These are phyloP conservation scores for Arxiozyma slooffiae DNA, from an alignment of 1,139 yeast genomes.

Conservation along the genomic window DNA sequence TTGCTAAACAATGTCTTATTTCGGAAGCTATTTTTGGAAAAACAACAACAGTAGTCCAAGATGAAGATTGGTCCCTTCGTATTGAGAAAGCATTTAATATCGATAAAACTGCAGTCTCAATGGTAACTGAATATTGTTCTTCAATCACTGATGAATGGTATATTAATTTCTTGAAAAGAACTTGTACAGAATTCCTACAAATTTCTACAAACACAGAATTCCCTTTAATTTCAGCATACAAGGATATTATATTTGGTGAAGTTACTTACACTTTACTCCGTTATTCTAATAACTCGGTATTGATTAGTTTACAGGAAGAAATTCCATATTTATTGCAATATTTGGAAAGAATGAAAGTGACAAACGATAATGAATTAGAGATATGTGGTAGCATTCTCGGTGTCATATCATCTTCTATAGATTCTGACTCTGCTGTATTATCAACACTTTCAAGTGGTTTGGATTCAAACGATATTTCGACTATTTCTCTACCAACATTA, in stretches of 20 bases:
- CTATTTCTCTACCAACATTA: slow-evolving; percentile 24
- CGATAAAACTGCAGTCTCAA: slow-evolving; percentile 43
- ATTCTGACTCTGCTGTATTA: slow-evolving; percentile 20
- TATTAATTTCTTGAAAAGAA: slow-evolving; percentile 21
- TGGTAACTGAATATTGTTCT: slow-evolving; percentile 1
- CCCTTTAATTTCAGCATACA: slow-evolving; percentile 12
- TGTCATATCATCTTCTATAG: slow-evolving; percentile 39
- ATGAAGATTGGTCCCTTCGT: slow-evolving; percentile 67
- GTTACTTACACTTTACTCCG: slow-evolving; percentile 24
- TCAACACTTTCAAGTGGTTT: background rate
- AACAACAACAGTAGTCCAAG: slow-evolving; percentile 50
- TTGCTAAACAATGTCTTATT: slow-evolving; percentile 46
- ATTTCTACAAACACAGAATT: slow-evolving; percentile 13
- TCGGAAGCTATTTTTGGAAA: slow-evolving; percentile 50
- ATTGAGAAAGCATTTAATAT: slow-evolving; percentile 61
- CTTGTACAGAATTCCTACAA: slow-evolving; percentile 34
- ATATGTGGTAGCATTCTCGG: slow-evolving; percentile 38
- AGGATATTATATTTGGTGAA: slow-evolving; percentile 24
- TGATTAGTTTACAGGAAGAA: slow-evolving; percentile 15
- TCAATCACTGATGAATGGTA: slow-evolving; percentile 14
- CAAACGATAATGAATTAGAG: slow-evolving; percentile 19
- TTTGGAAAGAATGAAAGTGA: slow-evolving; percentile 19
- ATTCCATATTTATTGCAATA: slow-evolving; percentile 19
- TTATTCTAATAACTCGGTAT: slow-evolving; percentile 22
- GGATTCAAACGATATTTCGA: background rate